Evolutionary conservation across 768 basidiomycete genomes (phyloP).

Genomic region (Suillus lakei): DNA sequence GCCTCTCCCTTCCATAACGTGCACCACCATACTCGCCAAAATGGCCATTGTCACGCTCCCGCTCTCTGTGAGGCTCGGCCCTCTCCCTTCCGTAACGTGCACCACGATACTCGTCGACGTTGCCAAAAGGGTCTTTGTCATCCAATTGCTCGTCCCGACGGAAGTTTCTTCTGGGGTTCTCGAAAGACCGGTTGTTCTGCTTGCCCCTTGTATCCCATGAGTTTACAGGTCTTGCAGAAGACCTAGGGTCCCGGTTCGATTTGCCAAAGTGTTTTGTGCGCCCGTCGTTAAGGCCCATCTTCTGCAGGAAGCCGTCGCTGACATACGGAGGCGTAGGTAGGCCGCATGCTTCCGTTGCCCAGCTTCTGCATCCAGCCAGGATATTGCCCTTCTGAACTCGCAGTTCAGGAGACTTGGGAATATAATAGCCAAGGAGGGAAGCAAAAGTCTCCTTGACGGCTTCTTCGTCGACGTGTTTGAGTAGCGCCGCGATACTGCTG

Average conservation of each 20-base stretch:
- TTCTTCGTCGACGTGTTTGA: slow-evolving; percentile 46
- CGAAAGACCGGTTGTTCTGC: slow-evolving; percentile 1
- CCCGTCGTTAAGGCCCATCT: slow-evolving; percentile 41
- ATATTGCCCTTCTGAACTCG: slow-evolving; percentile 48
- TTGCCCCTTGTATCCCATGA: slow-evolving; percentile 11
- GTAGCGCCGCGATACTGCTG: slow-evolving; percentile 34
- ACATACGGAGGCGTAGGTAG: slow-evolving; percentile 56
- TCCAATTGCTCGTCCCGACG: background rate
- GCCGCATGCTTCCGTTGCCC: slow-evolving; percentile 63
- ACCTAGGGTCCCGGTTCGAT: background rate
- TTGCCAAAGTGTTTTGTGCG: slow-evolving; percentile 28
- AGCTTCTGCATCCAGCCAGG: slow-evolving; percentile 61
- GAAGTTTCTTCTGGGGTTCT: background rate
- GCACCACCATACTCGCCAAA: slow-evolving; percentile 10
- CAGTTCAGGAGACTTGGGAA: slow-evolving; percentile 53
- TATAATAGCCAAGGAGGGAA: slow-evolving; percentile 75
- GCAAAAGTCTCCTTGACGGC: slow-evolving; percentile 65
- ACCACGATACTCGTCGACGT: slow-evolving; percentile 3
- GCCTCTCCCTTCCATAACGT: slow-evolving; percentile 5
- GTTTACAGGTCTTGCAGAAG: background rate
- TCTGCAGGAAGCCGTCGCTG: slow-evolving; percentile 49
- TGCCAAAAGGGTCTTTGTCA: background rate
- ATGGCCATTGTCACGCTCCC: background rate
- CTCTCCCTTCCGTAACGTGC: background rate
- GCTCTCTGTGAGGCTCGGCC: background rate